Conservation (phyloP, 495 filamentous ascomycete species). For the Tuber umbilicatum region DNA sequence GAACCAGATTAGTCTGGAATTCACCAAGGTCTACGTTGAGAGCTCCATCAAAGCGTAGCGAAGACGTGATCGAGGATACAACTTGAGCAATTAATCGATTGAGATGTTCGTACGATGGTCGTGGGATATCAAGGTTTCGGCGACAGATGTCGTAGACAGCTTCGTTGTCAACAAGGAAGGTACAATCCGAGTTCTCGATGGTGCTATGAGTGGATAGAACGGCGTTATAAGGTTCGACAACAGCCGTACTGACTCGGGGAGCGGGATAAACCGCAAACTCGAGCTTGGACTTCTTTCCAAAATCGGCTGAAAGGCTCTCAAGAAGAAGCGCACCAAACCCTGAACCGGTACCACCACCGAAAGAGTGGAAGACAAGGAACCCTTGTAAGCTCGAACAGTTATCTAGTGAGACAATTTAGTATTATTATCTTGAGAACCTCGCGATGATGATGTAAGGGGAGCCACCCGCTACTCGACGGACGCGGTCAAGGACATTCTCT, state of each 20-base stretch:
- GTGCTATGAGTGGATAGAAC: constrained; percentile 98
- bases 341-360: constrained; percentile 96
- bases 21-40: constrained; percentile 99
- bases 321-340: constrained; percentile 96
- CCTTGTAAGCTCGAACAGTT: constrained; percentile 96
- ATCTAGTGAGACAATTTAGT: constrained; percentile 47
- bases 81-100: constrained; percentile 99
- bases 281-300: constrained; percentile 99
- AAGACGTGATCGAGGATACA: constrained; percentile 96
- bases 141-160: constrained; percentile 99
- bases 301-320: constrained; percentile 96
- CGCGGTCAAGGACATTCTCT: constrained; percentile 92
- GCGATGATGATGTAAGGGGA: constrained; percentile 6
- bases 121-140: constrained; percentile 91
- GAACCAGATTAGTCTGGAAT: constrained; percentile 99
- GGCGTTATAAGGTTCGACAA: constrained; percentile 99
- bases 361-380: constrained; percentile 99
- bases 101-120: constrained; percentile 94
- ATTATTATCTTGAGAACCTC: constrained; percentile 2
- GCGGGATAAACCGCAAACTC: constrained; percentile 99
- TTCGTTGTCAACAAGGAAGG: constrained; percentile 99
- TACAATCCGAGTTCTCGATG: constrained; percentile 98
- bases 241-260: constrained; percentile 90
- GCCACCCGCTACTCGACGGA: constrained; percentile 69
- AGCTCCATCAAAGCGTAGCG: constrained; percentile 95